Evolutionary conservation across 2,329 filamentous ascomycete species (phyloP).

Genomic region (Colletotrichum endophyticum): DNA sequence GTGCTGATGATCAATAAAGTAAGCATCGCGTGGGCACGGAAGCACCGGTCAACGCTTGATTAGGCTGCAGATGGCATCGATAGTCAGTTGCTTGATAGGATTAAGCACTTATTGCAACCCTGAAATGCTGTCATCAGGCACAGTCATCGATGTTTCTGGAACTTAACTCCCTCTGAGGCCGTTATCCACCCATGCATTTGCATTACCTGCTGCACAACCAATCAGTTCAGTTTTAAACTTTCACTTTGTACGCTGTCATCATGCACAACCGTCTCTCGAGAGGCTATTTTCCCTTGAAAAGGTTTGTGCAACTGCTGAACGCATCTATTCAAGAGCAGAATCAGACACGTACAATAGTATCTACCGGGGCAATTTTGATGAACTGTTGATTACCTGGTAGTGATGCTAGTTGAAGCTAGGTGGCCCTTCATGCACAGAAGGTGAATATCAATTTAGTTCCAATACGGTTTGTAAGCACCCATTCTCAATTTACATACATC

Average conservation of each 20-base stretch:
- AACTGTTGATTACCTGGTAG: neutral
- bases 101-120: neutral
- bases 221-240: neutral
- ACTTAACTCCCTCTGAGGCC: neutral
- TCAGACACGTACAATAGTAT: neutral
- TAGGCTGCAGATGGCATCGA: neutral
- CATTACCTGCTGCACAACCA: neutral
- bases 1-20: neutral
- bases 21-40: neutral
- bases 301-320: neutral
- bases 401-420: neutral
- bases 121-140: neutral
- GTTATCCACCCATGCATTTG: neutral
- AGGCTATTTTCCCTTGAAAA: neutral
- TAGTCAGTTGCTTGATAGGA: neutral
- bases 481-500: neutral
- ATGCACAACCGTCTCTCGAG: neutral
- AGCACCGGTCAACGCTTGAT: neutral
- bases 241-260: neutral
- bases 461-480: neutral
- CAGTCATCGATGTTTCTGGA: neutral
- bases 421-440: neutral
- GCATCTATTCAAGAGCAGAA: neutral
- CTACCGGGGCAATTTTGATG: neutral
- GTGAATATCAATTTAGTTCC: fast-evolving